A percentile compares a stretch with the other conserved stretches of the same genome.
These are phyloP conservation scores for Xylariaceae sp. DNA, from an alignment of 2,329 filamentous ascomycete species.

Conservation along the genomic window DNA sequence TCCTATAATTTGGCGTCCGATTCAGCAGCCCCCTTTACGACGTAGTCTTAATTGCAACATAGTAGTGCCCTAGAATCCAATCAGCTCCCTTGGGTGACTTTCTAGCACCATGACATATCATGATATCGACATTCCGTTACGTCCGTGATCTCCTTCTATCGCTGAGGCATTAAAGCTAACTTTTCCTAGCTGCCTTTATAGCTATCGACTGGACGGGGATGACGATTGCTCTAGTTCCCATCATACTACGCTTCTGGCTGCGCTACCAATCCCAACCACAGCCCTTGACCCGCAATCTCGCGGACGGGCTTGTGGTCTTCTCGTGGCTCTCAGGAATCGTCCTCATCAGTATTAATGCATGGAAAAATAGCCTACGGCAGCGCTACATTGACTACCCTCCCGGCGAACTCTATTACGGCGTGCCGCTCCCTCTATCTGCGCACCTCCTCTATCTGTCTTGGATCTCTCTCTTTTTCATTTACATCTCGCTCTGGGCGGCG, in stretches of 20 bases:
- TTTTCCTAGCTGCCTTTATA: constrained; percentile 28
- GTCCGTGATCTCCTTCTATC: constrained; percentile 4
- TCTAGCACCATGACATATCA: constrained; percentile 18
- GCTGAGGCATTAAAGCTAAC: constrained; percentile 2
- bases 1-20: neutral
- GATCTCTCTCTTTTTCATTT: constrained; percentile 32
- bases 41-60: neutral
- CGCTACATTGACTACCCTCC: constrained; percentile 20
- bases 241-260: constrained; percentile 30
- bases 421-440: constrained; percentile 17
- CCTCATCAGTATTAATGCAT: constrained; percentile 29
- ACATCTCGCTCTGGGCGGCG: constrained; percentile 30
- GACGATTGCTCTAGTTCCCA: constrained; percentile 28
- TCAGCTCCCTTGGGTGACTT: neutral
- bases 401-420: constrained; percentile 27
- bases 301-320: constrained; percentile 26
- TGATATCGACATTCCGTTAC: constrained; percentile 26
- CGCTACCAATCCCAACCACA: constrained; percentile 19
- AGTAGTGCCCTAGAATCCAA: neutral
- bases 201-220: constrained; percentile 29
- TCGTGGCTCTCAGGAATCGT: constrained; percentile 28
- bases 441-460: constrained; percentile 31
- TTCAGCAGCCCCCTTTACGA: no score
- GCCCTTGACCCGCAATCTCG: constrained; percentile 19
- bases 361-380: constrained; percentile 28